phyloP scores from a whole-genome alignment of 2,329 filamentous ascomycete species.

The Aspergillus novofumigatus region DNA sequence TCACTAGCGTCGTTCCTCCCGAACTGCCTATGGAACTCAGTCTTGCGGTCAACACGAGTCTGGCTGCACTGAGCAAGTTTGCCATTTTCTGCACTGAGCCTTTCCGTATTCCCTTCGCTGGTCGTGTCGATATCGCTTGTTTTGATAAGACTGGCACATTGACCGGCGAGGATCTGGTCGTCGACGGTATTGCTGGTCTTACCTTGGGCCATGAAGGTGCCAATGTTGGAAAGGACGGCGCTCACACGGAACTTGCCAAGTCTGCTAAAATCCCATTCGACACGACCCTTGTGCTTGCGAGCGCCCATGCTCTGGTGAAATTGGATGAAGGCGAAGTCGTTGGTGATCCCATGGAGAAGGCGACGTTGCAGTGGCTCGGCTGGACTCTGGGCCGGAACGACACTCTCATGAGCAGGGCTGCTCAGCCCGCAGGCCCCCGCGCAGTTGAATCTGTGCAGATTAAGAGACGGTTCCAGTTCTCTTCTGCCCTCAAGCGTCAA shows the following conservation, averaged over 20 bases:
- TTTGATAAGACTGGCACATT: slow-evolving; percentile 98
- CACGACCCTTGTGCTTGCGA: slow-evolving; percentile 89
- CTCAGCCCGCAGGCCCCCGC: slow-evolving; percentile 38
- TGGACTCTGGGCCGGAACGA: slow-evolving; percentile 93
- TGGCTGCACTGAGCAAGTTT: slow-evolving; percentile 88
- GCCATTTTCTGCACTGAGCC: slow-evolving; percentile 99
- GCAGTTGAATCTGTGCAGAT: slow-evolving; percentile 76
- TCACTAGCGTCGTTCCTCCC: slow-evolving; percentile 96
- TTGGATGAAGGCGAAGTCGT: slow-evolving; percentile 96
- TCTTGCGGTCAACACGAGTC: slow-evolving; percentile 93
- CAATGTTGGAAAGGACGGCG: slow-evolving; percentile 70
- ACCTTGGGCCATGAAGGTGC: slow-evolving; percentile 65
- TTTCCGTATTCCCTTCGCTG: slow-evolving; percentile 95
- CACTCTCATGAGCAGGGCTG: slow-evolving; percentile 64
- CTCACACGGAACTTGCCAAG: slow-evolving; percentile 72
- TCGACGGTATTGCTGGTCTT: slow-evolving; percentile 92
- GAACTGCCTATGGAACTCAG: slow-evolving; percentile 98
- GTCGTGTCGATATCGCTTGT: slow-evolving; percentile 91
- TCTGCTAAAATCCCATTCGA: slow-evolving; percentile 69
- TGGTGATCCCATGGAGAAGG: slow-evolving; percentile 98
- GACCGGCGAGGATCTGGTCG: slow-evolving; percentile 92
- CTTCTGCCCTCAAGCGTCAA: slow-evolving; percentile 90
- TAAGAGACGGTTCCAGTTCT: slow-evolving; percentile 97
- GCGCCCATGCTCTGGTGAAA: slow-evolving; percentile 91
- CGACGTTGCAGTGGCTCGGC: slow-evolving; percentile 80